Base-by-base conservation (phyloP, 306 rosid genomes). In the Chamaecrista fasciculata region DNA sequence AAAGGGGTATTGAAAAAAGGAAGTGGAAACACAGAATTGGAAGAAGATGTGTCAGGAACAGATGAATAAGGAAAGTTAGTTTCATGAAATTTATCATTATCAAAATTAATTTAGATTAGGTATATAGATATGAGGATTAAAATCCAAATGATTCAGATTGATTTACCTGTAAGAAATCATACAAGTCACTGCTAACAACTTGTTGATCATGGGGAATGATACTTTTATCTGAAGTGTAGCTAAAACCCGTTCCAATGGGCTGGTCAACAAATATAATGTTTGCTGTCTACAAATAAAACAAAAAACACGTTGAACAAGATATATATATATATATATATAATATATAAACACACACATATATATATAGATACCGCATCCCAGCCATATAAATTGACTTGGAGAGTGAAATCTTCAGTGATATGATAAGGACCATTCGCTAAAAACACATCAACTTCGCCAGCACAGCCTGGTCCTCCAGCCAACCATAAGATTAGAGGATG, bases 391-490 rank as follows among this genome's bases (percentile, higher is more conserved):
- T 90, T 94, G 97, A 95, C 91, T 4, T 40, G 76, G 46, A 94
- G 97, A 67, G 97, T 84, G 78, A 81, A 70, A 73, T 88, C 78
- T 21, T 71, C 78, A 52, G 88, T 71, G 49, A 94, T 67, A 2
- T 91, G 86, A 58, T 86, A 94, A 69, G 99, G 97, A 78, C 99
- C 99, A 51, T 94, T 91, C 82, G 91, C 99, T 40, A 84, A 86
- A 57, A 94, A 94, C 86, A 94, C 42, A 72, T 96, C 97, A 25
- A 91, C 69, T 71, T 88, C 97, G 80, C 99, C 85, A 73, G 97
- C 79, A n/a, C 96, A 94, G 8, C 99, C 97, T 73, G 97, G 99
- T 24, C 97, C 99, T 78, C 97, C 99, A 3, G 91, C 85, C 66
- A 94, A 64, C 98, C 98, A 93, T 55, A 93, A 86, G 19, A 93